Percentiles rank a stretch among this genome's conserved stretches.
Evolutionary conservation across 257 asterid species (phyloP).

Genomic region (Solanum chiquidenum): DNA sequence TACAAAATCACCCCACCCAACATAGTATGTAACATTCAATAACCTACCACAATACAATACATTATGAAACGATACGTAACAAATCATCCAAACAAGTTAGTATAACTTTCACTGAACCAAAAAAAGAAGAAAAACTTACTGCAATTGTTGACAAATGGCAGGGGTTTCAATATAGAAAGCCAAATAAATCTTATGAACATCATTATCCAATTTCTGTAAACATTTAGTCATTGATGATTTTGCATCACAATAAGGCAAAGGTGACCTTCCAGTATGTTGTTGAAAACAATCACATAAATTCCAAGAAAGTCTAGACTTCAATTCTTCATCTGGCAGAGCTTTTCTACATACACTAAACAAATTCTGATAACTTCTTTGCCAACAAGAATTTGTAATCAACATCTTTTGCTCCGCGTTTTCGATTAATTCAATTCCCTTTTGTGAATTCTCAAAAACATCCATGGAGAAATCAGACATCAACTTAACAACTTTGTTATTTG

Average conservation of each 20-base stretch:
- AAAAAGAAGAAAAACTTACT: slow-evolving; percentile 26
- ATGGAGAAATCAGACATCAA: slow-evolving; percentile 53
- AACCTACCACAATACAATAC: background rate
- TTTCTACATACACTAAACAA: slow-evolving; percentile 51
- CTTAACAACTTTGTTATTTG: background rate
- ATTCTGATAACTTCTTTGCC: slow-evolving; percentile 50
- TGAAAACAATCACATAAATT: slow-evolving; percentile 77
- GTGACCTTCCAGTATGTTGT: slow-evolving; percentile 48
- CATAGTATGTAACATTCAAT: too few relatives aligned
- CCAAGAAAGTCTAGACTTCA: slow-evolving; percentile 73
- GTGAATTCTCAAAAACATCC: slow-evolving; percentile 26
- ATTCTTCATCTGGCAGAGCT: slow-evolving; percentile 55
- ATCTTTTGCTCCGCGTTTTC: slow-evolving; percentile 45
- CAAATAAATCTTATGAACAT: slow-evolving; percentile 35
- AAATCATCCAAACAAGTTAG: background rate
- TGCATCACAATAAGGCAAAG: slow-evolving; percentile 51
- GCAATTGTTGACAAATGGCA: slow-evolving; percentile 78
- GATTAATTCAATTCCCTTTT: slow-evolving; percentile 30
- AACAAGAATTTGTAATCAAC: slow-evolving; percentile 41
- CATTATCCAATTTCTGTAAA: slow-evolving; percentile 33
- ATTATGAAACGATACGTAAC: background rate
- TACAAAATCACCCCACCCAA: too few relatives aligned
- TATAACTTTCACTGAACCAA: background rate
- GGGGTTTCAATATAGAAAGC: slow-evolving; percentile 64
- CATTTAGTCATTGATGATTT: slow-evolving; percentile 34